Percentiles rank a stretch among this genome's conserved stretches.
Conservation (phyloP, 2,329 filamentous ascomycete genomes). For the Claviceps citrina region DNA sequence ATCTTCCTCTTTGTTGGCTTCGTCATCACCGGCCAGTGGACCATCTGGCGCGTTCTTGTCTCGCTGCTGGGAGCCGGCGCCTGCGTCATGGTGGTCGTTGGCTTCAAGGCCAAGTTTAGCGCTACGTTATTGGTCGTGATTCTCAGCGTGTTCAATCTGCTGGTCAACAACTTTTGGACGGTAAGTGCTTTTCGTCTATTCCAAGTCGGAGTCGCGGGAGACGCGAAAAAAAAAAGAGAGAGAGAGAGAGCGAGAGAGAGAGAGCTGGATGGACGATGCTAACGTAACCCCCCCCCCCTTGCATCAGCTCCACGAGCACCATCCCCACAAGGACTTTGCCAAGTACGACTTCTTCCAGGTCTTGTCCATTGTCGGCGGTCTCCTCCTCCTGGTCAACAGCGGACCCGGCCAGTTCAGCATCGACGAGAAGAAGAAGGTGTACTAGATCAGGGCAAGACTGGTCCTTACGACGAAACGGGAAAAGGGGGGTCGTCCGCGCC, state of each 20-base stretch:
- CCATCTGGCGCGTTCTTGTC: slow-evolving; percentile 71
- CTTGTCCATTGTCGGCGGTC: slow-evolving; percentile 90
- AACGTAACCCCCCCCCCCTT: background rate
- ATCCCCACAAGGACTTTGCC: slow-evolving; percentile 99
- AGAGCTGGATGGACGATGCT: background rate
- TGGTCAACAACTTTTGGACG: slow-evolving; percentile 99
- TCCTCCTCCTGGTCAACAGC: slow-evolving; percentile 95
- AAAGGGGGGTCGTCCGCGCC: too few relatives aligned
- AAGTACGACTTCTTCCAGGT: slow-evolving; percentile 99
- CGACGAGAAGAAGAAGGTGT: slow-evolving; percentile 99
- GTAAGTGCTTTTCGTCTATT: too few relatives aligned
- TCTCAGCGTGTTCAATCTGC: slow-evolving; percentile 85
- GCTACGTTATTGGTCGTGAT: slow-evolving; percentile 90
- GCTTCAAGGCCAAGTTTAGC: slow-evolving; percentile 99
- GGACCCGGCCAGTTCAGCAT: slow-evolving; percentile 94
- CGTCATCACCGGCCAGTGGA: slow-evolving; percentile 89
- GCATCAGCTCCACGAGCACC: slow-evolving; percentile 75
- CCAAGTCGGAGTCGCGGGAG: background rate
- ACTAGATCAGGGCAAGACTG: slow-evolving; percentile 37
- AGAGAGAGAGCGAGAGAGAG: background rate
- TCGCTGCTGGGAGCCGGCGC: slow-evolving; percentile 75
- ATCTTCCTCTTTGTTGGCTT: slow-evolving; percentile 98
- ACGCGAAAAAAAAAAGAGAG: background rate
- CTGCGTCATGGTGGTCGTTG: slow-evolving; percentile 96
- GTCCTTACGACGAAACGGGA: background rate